These are phyloP conservation scores for Candida michaelii DNA, from an alignment of 805 yeast species.

Conservation along the genomic window DNA sequence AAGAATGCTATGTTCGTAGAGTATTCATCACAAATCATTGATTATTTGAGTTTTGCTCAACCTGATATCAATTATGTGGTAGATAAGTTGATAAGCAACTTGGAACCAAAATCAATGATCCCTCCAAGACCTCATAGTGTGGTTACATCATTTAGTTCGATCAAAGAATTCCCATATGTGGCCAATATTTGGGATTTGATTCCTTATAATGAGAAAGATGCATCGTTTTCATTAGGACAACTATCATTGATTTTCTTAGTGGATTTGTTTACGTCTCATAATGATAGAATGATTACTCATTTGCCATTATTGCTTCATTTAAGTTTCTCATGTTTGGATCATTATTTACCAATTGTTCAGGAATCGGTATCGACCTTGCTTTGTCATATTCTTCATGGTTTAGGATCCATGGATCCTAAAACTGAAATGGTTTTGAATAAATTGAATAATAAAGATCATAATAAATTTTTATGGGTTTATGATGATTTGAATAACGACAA, in stretches of 20 bases:
- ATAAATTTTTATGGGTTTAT: slow-evolving; percentile 68
- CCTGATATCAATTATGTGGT: slow-evolving; percentile 48
- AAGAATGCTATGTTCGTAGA: slow-evolving; percentile 75
- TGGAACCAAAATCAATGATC: slow-evolving; percentile 88
- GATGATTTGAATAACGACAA: slow-evolving; percentile 79
- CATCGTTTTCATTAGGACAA: slow-evolving; percentile 85
- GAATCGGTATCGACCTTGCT: slow-evolving; percentile 80
- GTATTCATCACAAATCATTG: slow-evolving; percentile 76
- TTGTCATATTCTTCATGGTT: slow-evolving; percentile 67
- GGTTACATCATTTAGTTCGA: slow-evolving; percentile 5
- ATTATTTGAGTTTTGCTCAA: slow-evolving; percentile 61
- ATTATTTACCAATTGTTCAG: slow-evolving; percentile 78
- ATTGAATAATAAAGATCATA: slow-evolving; percentile 52
- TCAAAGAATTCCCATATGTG: slow-evolving; percentile 59
- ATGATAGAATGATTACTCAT: slow-evolving; percentile 57
- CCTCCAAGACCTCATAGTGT: slow-evolving; percentile 50
- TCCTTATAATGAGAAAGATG: slow-evolving; percentile 55
- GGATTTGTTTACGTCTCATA: slow-evolving; percentile 69
- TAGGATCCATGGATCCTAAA: slow-evolving; percentile 54
- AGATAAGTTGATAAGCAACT: slow-evolving; percentile 63
- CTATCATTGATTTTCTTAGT: slow-evolving; percentile 81
- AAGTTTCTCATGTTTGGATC: slow-evolving; percentile 79
- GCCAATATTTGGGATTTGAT: slow-evolving; percentile 69
- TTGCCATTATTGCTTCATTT: slow-evolving; percentile 78
- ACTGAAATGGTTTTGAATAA: slow-evolving; percentile 56